Evolutionary conservation across 306 rosid species (phyloP).

Genomic region (Spatholobus suberectus): DNA sequence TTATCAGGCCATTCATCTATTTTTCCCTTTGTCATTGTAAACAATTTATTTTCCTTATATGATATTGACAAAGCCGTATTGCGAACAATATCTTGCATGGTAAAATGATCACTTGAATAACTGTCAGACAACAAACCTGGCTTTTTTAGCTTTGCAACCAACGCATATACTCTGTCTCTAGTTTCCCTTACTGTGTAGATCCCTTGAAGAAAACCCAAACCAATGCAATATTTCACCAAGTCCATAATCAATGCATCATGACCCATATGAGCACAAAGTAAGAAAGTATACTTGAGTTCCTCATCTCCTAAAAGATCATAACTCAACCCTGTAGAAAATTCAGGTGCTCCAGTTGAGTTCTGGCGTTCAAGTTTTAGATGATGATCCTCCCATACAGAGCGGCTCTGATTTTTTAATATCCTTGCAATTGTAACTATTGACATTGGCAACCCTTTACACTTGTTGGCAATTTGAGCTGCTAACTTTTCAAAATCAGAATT

Average conservation of each 20-base stretch:
- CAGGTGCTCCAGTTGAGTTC: not conserved
- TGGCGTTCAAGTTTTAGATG: not conserved
- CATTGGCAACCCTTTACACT: slow-evolving; percentile 34
- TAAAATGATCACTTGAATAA: slow-evolving; percentile 21
- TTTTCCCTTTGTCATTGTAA: not conserved
- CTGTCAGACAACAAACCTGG: slow-evolving; percentile 25
- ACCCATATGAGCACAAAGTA: slow-evolving; percentile 37
- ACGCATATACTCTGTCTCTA: not conserved
- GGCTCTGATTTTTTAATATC: not conserved
- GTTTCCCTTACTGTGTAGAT: not conserved
- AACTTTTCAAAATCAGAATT: not conserved
- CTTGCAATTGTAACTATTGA: slow-evolving; percentile 18
- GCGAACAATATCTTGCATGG: slow-evolving; percentile 30
- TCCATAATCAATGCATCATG: not conserved
- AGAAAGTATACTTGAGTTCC: slow-evolving; percentile 36
- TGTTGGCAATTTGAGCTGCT: slow-evolving; percentile 1
- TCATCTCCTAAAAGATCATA: slow-evolving; percentile 23
- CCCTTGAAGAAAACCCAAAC: slow-evolving; percentile 34
- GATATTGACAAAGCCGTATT: slow-evolving; percentile 31
- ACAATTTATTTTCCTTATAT: not conserved
- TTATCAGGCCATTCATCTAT: slow-evolving; percentile 37
- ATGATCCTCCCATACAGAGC: not conserved
- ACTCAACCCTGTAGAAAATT: slow-evolving; percentile 41
- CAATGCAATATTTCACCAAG: slow-evolving; percentile 36
- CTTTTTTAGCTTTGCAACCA: slow-evolving; percentile 11